Conservation (phyloP, 805 yeast genomes). For the Candida maesae region DNA sequence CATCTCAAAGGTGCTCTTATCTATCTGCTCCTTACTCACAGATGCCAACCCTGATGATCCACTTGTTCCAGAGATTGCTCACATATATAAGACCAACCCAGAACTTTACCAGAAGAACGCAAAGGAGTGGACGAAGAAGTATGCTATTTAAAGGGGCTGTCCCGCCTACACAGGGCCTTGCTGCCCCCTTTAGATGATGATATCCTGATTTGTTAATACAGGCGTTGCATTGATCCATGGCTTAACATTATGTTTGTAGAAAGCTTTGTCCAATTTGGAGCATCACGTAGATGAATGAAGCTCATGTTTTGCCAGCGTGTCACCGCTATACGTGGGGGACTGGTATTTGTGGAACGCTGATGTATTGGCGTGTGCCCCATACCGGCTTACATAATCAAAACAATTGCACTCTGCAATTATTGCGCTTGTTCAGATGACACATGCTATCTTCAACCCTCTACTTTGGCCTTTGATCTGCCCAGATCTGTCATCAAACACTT, state of each 20-base stretch:
- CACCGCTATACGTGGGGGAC: too few species aligned
- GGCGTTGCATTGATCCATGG: conserved; percentile 13
- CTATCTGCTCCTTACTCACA: conserved; percentile 92
- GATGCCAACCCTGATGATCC: conserved; percentile 99
- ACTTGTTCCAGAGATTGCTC: conserved; percentile 96
- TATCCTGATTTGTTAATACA: conserved; percentile 21
- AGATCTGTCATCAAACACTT: conserved; percentile 18
- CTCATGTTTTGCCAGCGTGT: too few species aligned
- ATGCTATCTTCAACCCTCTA: conserved; percentile 26
- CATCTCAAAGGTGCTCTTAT: conserved; percentile 88
- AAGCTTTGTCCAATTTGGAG: too few species aligned
- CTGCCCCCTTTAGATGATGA: too few species aligned
- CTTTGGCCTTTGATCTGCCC: conserved; percentile 28
- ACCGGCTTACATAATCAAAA: too few species aligned
- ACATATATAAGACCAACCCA: conserved; percentile 90
- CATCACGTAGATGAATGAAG: too few species aligned
- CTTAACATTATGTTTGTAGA: neutral
- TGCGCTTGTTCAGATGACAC: conserved; percentile 34
- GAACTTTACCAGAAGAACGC: conserved; percentile 95
- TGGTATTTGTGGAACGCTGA: too few species aligned
- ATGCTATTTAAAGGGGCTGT: conserved; percentile 60
- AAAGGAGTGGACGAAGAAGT: conserved; percentile 97
- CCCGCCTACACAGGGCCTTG: too few species aligned
- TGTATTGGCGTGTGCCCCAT: too few species aligned
- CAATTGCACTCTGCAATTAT: too few species aligned